Evolutionary conservation across 352 stramenopile genomes (phyloP).

Genomic region (Halophytophthora batemanensis): DNA sequence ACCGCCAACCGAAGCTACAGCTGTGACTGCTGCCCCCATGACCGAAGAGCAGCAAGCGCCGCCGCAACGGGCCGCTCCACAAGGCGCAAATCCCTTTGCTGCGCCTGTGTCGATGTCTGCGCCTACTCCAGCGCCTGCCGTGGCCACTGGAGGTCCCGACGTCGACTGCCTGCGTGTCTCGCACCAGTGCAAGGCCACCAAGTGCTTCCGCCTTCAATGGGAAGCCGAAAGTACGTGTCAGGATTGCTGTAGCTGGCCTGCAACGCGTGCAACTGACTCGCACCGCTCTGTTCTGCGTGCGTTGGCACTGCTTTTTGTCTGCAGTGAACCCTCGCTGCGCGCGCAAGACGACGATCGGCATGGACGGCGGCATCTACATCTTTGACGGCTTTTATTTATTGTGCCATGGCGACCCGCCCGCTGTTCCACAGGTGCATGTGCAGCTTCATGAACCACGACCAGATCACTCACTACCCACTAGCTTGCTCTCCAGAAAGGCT

Average conservation of each 20-base stretch:
- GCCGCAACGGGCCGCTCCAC: conserved; percentile 1
- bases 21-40: neutral
- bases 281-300: neutral
- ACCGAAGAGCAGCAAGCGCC: conserved; percentile 1
- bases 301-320: neutral
- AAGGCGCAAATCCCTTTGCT: neutral
- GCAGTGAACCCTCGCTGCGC: conserved; percentile 74
- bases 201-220: conserved; percentile 78
- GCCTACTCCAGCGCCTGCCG: conserved; percentile 6
- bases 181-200: conserved; percentile 51
- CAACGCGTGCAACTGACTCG: neutral
- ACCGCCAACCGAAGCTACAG: neutral
- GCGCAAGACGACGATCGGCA: conserved; percentile 67
- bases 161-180: conserved; percentile 65
- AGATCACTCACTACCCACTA: no score
- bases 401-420: conserved; percentile 51
- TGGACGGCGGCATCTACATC: conserved; percentile 61
- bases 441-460: no score
- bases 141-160: conserved; percentile 4
- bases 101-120: neutral
- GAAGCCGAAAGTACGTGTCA: conserved; percentile 65
- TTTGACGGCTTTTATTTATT: conserved; percentile 88
- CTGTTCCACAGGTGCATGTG: conserved; percentile 54
- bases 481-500: neutral
- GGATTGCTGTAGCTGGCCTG: neutral